Evolutionary conservation across 345 rosid species (phyloP).

Genomic region (Noccaea bulbosa): DNA sequence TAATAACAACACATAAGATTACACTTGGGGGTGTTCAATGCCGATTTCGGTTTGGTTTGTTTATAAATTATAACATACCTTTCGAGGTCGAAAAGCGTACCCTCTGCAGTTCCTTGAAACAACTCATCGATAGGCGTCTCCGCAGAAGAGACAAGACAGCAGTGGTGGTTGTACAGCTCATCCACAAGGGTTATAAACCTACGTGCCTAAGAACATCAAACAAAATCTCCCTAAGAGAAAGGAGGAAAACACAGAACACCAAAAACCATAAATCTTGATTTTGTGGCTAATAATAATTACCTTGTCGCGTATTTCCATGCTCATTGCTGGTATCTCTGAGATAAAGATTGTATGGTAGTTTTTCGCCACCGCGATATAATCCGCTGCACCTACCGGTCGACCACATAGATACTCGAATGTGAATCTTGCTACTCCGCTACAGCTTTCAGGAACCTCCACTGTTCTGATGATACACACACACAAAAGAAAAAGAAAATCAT

Average conservation of each 20-base stretch:
- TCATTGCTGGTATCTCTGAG: conserved; percentile 78
- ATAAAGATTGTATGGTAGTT: conserved; percentile 82
- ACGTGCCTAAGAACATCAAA: conserved; percentile 69
- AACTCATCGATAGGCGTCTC: conserved; percentile 83
- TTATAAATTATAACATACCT: conserved; percentile 46
- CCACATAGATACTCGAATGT: conserved; percentile 85
- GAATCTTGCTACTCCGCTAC: conserved; percentile 79
- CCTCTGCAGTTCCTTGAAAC: conserved; percentile 97
- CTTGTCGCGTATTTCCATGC: conserved; percentile 88
- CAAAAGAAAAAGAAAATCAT: neutral
- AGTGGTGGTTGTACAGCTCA: conserved; percentile 93
- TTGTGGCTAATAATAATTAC: conserved; percentile 40
- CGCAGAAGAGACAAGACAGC: conserved; percentile 71
- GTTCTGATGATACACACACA: conserved; percentile 48
- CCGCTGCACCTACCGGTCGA: conserved; percentile 92
- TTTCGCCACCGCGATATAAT: conserved; percentile 84
- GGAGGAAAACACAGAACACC: neutral
- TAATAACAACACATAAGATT: neutral
- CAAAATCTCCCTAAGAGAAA: neutral
- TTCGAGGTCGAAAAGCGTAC: conserved; percentile 82
- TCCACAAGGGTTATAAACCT: conserved; percentile 92
- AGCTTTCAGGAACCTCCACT: conserved; percentile 83
- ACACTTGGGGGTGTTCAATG: neutral
- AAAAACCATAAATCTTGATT: conserved; percentile 12
- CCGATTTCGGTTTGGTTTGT: too few relatives aligned